Evolutionary conservation across 108 stramenopile genomes (phyloP), one percentile per base, ranked within the genome.

Genomic region (Discostella pseudostelligera): DNA sequence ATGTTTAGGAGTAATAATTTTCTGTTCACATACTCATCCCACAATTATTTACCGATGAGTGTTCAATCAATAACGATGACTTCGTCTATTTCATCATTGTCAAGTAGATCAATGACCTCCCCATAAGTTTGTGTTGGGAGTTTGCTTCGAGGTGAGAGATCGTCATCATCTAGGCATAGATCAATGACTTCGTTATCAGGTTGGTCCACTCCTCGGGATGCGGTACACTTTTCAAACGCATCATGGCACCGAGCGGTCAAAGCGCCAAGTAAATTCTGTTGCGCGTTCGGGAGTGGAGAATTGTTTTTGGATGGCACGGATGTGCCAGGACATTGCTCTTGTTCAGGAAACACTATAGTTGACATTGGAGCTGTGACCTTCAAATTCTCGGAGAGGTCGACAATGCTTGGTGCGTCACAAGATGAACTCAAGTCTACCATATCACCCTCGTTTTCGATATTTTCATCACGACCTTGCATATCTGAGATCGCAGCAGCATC

Each of bases 81-180:
- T 26, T 51, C 50, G 10, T 51, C 50, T n/a, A 25, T 6, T 24
- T 51, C 50, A 22, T 51, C 50, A 51, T 51, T 22, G 25, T 28
- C 13, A 11, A 13, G 26, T 24, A 51, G 50, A 51, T 51, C 50
- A 51, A 51, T 51, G 5, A 51, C 2, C 3, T 28, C n/a, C 5
- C 32, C 32, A 5, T 32, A n/a, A n/a, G n/a, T n/a, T n/a, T n/a
- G n/a, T n/a, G n/a, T n/a, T n/a, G 24, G 29, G 28, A 26, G 25
- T 10, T 54, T 29, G 53, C 24, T 26, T 29, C 53, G 16, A 28
- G 1, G 10, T 29, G 12, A 54, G 53, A 21, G 21, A 24, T 13
- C 16, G 9, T 19, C 55, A 8, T 56, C 17, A 56, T 36, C 19
- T 8, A 4, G 3, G 32, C 55, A 37, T 56, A 56, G 16, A 56